Evolutionary conservation across 2,329 filamentous ascomycete species (phyloP).

Genomic region (Nannizziopsis barbatae): DNA sequence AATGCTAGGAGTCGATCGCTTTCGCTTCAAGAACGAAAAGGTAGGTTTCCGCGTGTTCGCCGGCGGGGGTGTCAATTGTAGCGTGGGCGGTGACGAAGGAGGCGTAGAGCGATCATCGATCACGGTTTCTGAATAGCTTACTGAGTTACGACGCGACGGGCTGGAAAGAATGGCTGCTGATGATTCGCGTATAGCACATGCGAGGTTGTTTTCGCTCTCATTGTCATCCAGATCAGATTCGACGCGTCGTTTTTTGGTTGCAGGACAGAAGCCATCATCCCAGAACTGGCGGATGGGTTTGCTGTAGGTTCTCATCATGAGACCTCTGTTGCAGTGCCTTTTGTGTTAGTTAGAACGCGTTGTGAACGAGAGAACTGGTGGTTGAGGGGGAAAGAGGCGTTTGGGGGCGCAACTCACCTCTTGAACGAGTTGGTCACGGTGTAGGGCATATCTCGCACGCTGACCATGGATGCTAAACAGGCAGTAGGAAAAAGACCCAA

Average conservation of each 20-base stretch:
- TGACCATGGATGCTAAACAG: conserved; percentile 15
- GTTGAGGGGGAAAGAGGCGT: conserved; percentile 4
- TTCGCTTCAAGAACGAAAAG: conserved; percentile 42
- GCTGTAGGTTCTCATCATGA: conserved; percentile 41
- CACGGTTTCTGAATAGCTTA: conserved; percentile 34
- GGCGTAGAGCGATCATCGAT: conserved; percentile 39
- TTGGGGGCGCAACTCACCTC: conserved; percentile 27
- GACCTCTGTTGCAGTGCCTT: conserved; percentile 27
- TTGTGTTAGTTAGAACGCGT: conserved; percentile 11
- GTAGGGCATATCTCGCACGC: conserved; percentile 36
- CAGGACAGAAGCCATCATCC: conserved; percentile 34
- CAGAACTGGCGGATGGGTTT: conserved; percentile 39
- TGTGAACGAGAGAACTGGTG: not conserved
- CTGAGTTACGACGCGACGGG: conserved; percentile 38
- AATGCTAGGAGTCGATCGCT: conserved; percentile 20
- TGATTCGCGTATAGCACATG: conserved; percentile 40
- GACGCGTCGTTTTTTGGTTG: conserved; percentile 37
- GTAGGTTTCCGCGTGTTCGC: conserved; percentile 39
- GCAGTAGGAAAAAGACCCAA: not conserved
- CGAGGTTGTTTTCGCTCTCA: conserved; percentile 36
- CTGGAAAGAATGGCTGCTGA: conserved; percentile 37
- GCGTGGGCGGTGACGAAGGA: conserved; percentile 40
- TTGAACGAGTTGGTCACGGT: conserved; percentile 43
- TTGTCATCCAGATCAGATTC: conserved; percentile 22
- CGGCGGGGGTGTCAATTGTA: conserved; percentile 33